Base-by-base conservation (phyloP, 805 yeast genomes). In the Candida gorgasii region DNA sequence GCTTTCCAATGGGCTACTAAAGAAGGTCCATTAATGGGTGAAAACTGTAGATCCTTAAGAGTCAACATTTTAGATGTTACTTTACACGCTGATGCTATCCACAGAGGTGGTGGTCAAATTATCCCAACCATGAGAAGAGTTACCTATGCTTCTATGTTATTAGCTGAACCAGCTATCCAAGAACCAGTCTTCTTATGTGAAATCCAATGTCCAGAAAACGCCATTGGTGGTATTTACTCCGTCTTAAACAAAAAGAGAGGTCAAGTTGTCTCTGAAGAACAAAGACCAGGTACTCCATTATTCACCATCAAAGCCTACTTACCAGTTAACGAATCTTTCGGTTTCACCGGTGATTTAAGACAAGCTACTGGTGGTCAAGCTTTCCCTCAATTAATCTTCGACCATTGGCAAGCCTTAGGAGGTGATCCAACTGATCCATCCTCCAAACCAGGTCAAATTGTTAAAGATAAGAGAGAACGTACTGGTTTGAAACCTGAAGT, bases 341-440 rank as follows among this genome's bases (percentile, higher is more conserved):
- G 99, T 86, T 92, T 92, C 96, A 86, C 96, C 65, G 93, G 95
- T 81, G 96, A 90, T 69, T 86, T 92, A 71, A 89, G 99, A 84
- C 97, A 92, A 80, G 97, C 98, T 70, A 92, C 99, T 69, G 97
- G 97, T 87, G 99, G 99, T 77, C 99, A 92, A 84, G 99, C 99
- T 75, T 92, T 92, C 99, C 99, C 99, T 79, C 98, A 92, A 81
- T 82, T 93, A 95, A 95, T 93, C 75, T 93, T 92, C 78, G 98
- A 93, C 76, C 99, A 92, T 76, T 92, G 98, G 98, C 79, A 89
- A 58, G 75, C 88, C 63, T 78, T 93, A 80, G 67, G 69, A 60
- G 96, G 97, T 75, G 93, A 89, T 76, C 95, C 95, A 71, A 76
- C 86, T 59, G 98, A 92, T 77, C 84, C 90, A 69, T 58, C 84